Base-by-base conservation (phyloP, 768 basidiomycete genomes). In the Mycena chlorophos region DNA sequence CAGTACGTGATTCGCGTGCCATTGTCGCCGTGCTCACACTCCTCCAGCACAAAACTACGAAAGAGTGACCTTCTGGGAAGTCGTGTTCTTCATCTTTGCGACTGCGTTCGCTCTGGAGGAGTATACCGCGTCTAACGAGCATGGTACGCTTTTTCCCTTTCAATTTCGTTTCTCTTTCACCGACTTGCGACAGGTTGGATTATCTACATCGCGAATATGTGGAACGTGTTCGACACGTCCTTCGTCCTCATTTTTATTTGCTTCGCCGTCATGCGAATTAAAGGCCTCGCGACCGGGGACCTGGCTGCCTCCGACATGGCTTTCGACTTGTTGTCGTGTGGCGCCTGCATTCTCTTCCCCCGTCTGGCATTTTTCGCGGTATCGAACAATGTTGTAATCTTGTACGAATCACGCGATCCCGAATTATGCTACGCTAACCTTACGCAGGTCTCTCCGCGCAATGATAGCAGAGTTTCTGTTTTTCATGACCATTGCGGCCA, bases 181-280 rank as follows among this genome's bases (percentile, higher is more conserved):
- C 14, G 52, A 46, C 14, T 22, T 42, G 13, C n/a, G n/a, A 42
- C 49, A 20, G 46, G 55, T 12, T 57, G 52, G 53, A 22, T 61
- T 81, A 91, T 94, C 51, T 94, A 94, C 68, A 83, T 91, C 39
- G 89, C 91, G 20, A 93, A 91, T 65, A 84, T 94, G 60, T 96
- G 94, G 94, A 95, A 94, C 66, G 87, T 84, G 4, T 93, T 95
- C 62, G 94, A 91, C 70, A 85, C 88, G 22, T 78, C 81, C 0
- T 91, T 91, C 67, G 78, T 85, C 57, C 55, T 83, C 23, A 75
- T 93, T 46, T 92, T 89, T 68, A 63, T 89, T 23, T 76, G 75
- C 5, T 96, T 91, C 67, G 66, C 88, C 2, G 77, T 69, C 5
- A 71, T 92, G 55, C 82, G 93, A 39, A 71, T 84, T 47, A 79